Base-by-base conservation (phyloP, 1,139 yeast species). In the Geotrichum citri-aurantii region DNA sequence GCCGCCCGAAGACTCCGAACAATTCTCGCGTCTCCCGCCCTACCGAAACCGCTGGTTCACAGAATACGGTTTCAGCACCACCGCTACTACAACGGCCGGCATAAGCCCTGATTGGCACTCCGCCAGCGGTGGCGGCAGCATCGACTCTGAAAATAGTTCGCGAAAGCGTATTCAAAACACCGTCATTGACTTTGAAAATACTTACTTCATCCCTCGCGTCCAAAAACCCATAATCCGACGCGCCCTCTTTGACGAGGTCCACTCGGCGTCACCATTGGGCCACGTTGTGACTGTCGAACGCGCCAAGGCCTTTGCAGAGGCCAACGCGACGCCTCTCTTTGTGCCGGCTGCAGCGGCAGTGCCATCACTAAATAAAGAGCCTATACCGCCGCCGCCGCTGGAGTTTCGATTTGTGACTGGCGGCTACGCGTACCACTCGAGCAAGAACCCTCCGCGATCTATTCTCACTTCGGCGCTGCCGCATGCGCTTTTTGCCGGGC, bases 381-480 rank as follows among this genome's bases (percentile, higher is more conserved):
- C 42, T 5, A 37, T 2, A 5, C 42, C 14, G 6, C 17, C 42
- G 14, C 42, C 14, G 6, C 17, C 42, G 17, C 14, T 52, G 10
- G 56, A 59, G 50, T 59, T 59, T 29, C 46, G 50, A 6, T 59
- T 49, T 33, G 59, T 56, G 12, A 51, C 56, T 12, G 57, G 61
- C 19, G 61, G 61, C 26, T 59, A 59, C 50, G 59, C 61, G 4
- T 59, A 59, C 33, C 61, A 59, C 21, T n/a, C 59, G 1, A 56
- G 57, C 24, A 59, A 59, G 40, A 50, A 59, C 44, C 59, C 61
- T 1, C 50, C 59, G 12, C 52, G 61, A 5, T 37, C 48, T 19
- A 56, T 55, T 21, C 33, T 59, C 7, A 50, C 44, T 19, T 40
- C 46, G 26, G 50, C 61, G 23, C 57, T 59, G 19, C 59, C 61